Conservation (phyloP, 2,329 filamentous ascomycete species). For the Cytospora paraplurivora region DNA sequence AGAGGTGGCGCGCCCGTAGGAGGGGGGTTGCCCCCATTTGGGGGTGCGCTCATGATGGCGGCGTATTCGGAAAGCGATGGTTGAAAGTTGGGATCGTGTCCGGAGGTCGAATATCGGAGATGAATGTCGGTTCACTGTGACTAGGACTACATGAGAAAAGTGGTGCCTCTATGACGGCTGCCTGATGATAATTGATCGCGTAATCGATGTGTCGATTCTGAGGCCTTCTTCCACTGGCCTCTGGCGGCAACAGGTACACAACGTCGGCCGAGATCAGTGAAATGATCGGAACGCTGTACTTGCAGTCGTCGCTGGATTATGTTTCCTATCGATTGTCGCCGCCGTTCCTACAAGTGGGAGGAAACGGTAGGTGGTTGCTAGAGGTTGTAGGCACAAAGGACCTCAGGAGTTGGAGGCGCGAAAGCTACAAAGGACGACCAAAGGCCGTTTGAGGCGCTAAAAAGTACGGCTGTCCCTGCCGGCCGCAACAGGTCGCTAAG, state of each 20-base stretch:
- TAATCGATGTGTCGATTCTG: background rate
- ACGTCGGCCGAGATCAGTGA: background rate
- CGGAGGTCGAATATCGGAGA: background rate
- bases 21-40: conserved; percentile 34
- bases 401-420: background rate
- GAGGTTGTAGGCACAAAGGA: background rate
- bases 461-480: background rate
- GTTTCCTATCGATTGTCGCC: background rate
- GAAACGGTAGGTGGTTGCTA: background rate
- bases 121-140: background rate
- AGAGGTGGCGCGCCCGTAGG: conserved; percentile 40
- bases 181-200: background rate
- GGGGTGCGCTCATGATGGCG: conserved; percentile 48
- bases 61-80: background rate
- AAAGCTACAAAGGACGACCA: conserved; percentile 1
- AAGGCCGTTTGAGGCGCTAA: background rate
- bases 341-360: background rate
- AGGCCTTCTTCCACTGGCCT: background rate
- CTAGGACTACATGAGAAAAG: conserved; percentile 9
- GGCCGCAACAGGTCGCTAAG: background rate
- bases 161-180: background rate
- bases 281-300: background rate
- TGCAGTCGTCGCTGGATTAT: background rate
- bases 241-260: background rate
- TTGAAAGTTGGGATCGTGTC: too few species aligned